Evolutionary conservation across 23 red algal genomes (phyloP).

Genomic region (Cyanidiococcus yangmingshanensis): DNA sequence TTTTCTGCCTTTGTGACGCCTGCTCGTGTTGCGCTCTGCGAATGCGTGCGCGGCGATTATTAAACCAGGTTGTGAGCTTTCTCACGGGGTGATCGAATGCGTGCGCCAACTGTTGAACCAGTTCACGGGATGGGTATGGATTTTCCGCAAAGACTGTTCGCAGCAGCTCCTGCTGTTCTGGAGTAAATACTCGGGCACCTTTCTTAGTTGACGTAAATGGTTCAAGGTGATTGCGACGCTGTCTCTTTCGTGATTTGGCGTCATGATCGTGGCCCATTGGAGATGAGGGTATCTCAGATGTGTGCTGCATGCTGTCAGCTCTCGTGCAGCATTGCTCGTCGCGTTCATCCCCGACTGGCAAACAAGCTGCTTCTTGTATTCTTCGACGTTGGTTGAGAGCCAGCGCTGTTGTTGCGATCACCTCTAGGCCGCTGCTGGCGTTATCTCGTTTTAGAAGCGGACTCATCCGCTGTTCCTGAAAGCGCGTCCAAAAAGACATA

Average conservation of each 20-base stretch:
- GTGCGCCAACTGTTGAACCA: background rate
- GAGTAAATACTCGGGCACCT: constrained; percentile 3
- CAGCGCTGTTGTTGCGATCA: background rate
- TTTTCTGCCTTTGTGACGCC: too few relatives aligned
- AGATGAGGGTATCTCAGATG: too few relatives aligned
- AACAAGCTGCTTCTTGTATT: too few relatives aligned
- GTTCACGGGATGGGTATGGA: background rate
- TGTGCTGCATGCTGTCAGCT: too few relatives aligned
- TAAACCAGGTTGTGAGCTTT: constrained; percentile 11
- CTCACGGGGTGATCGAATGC: background rate
- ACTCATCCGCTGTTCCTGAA: too few relatives aligned
- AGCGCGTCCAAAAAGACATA: too few relatives aligned
- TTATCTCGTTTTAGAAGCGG: too few relatives aligned
- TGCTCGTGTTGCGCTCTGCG: background rate
- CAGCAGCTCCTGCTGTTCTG: background rate
- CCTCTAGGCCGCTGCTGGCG: too few relatives aligned
- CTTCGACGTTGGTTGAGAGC: too few relatives aligned
- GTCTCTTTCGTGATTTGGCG: background rate
- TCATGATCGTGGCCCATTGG: too few relatives aligned
- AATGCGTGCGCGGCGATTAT: constrained; percentile 10
- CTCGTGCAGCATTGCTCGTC: too few relatives aligned
- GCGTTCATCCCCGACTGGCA: too few relatives aligned
- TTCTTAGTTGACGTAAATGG: background rate
- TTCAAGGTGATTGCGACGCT: background rate
- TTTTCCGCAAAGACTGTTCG: background rate